A percentile compares a stretch with the other conserved stretches of the same genome.
These are phyloP conservation scores for Xylaria cubensis DNA, from an alignment of 495 filamentous ascomycete genomes.

Conservation along the genomic window DNA sequence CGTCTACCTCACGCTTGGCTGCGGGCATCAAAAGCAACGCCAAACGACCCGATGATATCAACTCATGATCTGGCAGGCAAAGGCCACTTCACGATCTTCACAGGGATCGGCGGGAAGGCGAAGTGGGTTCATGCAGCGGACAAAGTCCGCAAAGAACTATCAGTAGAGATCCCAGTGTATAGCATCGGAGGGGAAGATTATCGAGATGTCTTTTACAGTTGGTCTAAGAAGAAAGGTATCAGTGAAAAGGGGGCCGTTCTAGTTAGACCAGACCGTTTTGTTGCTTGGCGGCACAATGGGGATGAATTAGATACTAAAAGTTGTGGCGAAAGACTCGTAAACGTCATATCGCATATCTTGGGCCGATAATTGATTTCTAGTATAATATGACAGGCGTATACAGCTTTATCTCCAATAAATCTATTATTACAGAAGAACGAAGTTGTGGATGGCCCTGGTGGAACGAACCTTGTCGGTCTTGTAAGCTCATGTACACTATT, in stretches of 20 bases:
- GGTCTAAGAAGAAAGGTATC: slow-evolving; percentile 44
- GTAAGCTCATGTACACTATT: no score
- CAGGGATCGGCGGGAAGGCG: slow-evolving; percentile 56
- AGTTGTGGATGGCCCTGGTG: neutral
- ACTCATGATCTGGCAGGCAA: slow-evolving; percentile 61
- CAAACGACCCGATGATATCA: slow-evolving; percentile 44
- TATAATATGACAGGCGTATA: neutral
- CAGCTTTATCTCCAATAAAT: neutral
- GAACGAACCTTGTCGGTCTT: no score
- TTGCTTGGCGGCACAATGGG: slow-evolving; percentile 47
- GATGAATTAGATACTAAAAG: neutral
- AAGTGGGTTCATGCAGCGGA: slow-evolving; percentile 30
- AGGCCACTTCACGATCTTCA: slow-evolving; percentile 55
- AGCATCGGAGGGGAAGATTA: slow-evolving; percentile 51
- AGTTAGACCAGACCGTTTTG: slow-evolving; percentile 52
- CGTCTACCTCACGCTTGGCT: slow-evolving; percentile 63
- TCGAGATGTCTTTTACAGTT: slow-evolving; percentile 48
- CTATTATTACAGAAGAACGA: neutral
- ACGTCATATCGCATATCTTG: slow-evolving; percentile 7
- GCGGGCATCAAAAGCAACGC: slow-evolving; percentile 46
- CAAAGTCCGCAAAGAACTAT: slow-evolving; percentile 30
- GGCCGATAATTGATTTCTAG: neutral
- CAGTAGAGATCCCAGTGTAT: slow-evolving; percentile 40
- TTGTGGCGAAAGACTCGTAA: neutral
- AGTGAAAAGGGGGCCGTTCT: slow-evolving; percentile 51